phyloP scores from a whole-genome alignment of 306 rosid species.

The Fagus crenata region DNA sequence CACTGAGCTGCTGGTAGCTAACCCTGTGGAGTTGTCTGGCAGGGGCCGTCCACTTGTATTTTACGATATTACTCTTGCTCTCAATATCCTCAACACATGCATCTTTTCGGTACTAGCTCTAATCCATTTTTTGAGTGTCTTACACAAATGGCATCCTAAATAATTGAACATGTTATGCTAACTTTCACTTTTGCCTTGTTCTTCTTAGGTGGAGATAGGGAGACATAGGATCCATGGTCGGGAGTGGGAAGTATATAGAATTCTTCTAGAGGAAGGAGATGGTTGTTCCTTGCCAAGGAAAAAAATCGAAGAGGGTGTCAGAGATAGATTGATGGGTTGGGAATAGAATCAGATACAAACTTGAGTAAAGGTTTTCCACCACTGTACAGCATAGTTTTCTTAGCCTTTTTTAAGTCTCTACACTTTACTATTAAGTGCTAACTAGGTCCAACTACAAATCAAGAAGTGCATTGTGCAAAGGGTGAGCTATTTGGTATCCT shows the following conservation, averaged over 20 bases:
- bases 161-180: neutral
- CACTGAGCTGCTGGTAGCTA: conserved; percentile 61
- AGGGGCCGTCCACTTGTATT: conserved; percentile 61
- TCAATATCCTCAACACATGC: conserved; percentile 39
- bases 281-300: conserved; percentile 32
- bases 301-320: conserved; percentile 45
- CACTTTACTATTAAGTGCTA: neutral
- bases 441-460: conserved; percentile 4
- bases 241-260: conserved; percentile 63
- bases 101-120: conserved; percentile 49
- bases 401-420: conserved; percentile 3
- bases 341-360: conserved; percentile 3
- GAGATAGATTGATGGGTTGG: conserved; percentile 65
- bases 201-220: conserved; percentile 52
- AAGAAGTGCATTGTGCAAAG: neutral
- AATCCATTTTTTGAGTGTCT: neutral
- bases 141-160: neutral
- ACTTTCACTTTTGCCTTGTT: neutral
- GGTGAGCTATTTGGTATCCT: neutral
- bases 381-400: conserved; percentile 22
- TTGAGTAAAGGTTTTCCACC: neutral
- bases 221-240: conserved; percentile 46
- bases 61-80: conserved; percentile 51
- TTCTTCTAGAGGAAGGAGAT: conserved; percentile 50
- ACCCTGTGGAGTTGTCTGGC: conserved; percentile 63